Base-by-base conservation (phyloP, 805 yeast genomes). In the Spathaspora passalidarum region DNA sequence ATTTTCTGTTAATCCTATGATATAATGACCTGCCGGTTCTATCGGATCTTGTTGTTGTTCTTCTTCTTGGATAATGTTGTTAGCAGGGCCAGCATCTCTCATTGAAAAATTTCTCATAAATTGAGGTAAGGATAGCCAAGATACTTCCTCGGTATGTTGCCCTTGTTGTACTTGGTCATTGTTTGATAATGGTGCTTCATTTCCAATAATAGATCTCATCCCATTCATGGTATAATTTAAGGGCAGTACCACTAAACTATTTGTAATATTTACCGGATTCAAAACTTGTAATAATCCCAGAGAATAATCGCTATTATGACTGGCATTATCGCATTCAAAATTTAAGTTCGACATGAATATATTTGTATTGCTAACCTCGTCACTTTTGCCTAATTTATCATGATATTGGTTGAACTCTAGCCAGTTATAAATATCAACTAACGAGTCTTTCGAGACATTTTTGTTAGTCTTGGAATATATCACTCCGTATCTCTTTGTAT, bases 191-290 rank as follows among this genome's bases (percentile, higher is more conserved):
- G 44, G 32, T 25, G 34, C 13, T 5, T 64, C 60, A 6, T 13
- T 29, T 29, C 34, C 34, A 29, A 29, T 17, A 8, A 62, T 45
- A n/a, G 51, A 56, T 45, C 55, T 57, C 56, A 69, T 58, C 11
- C 68, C 67, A 40, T 56, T 63, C 37, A 71, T 60, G 1, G 76
- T 69, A 36, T 55, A 60, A 40, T 56, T 63, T 5, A 72, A 38
- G 1, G 76, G 76, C 65, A 58, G 67, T 8, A 70, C 59, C 5
- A 71, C 68, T 23, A 68, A 55, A 44, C 60, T 61, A 47, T 65
- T 68, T 11, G 74, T 65, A 13, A 70, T 50, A 42, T 56, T 63
- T 5, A 65, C 48, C 0, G 74, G 74, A 40, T 66, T 56, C n/a
- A 68, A 52, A 41, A 62, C 46, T 7, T 62, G 67, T 20, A 63